Conservation (phyloP, 208 protist genomes). For the Wallacemonas collosoma region DNA sequence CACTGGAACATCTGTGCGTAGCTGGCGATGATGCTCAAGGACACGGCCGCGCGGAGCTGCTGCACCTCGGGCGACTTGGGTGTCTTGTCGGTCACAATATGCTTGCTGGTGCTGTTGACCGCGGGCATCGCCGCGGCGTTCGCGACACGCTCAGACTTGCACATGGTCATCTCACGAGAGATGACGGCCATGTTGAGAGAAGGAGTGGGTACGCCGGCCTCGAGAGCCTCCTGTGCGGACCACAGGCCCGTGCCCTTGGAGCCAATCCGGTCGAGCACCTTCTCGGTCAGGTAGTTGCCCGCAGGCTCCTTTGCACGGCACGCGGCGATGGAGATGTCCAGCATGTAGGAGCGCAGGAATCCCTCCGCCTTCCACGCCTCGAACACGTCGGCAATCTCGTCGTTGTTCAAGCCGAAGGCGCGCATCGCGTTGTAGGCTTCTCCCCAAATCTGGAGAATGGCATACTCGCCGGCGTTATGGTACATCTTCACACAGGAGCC, state of each 20-base stretch:
- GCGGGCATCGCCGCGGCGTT: slow-evolving; percentile 56
- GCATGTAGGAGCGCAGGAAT: slow-evolving; percentile 96
- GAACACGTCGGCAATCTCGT: slow-evolving; percentile 93
- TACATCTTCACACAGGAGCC: slow-evolving; percentile 99
- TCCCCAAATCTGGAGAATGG: slow-evolving; percentile 97
- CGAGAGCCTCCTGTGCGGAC: slow-evolving; percentile 95
- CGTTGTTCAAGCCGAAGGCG: slow-evolving; percentile 87
- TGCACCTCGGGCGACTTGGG: slow-evolving; percentile 56
- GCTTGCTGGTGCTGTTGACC: slow-evolving; percentile 19
- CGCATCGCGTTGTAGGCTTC: slow-evolving; percentile 96
- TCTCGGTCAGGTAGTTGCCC: slow-evolving; percentile 91
- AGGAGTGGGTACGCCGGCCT: slow-evolving; percentile 89
- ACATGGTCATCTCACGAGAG: slow-evolving; percentile 92
- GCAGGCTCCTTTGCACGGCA: slow-evolving; percentile 91
- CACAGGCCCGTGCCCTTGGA: slow-evolving; percentile 98
- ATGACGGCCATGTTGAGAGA: slow-evolving; percentile 94
- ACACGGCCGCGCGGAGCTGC: slow-evolving; percentile 79
- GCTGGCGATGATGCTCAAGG: slow-evolving; percentile 83
- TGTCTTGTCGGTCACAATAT: slow-evolving; percentile 49
- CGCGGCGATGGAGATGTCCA: slow-evolving; percentile 98
- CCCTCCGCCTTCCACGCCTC: slow-evolving; percentile 93
- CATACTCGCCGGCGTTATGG: slow-evolving; percentile 99
- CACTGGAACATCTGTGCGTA: slow-evolving; percentile 95
- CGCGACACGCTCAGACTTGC: slow-evolving; percentile 91
- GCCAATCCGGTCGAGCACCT: slow-evolving; percentile 96